A percentile compares a stretch with the other conserved stretches of the same genome.
These are phyloP conservation scores for Beauveria sp. DNA, from an alignment of 2,329 filamentous ascomycete species.

Conservation along the genomic window DNA sequence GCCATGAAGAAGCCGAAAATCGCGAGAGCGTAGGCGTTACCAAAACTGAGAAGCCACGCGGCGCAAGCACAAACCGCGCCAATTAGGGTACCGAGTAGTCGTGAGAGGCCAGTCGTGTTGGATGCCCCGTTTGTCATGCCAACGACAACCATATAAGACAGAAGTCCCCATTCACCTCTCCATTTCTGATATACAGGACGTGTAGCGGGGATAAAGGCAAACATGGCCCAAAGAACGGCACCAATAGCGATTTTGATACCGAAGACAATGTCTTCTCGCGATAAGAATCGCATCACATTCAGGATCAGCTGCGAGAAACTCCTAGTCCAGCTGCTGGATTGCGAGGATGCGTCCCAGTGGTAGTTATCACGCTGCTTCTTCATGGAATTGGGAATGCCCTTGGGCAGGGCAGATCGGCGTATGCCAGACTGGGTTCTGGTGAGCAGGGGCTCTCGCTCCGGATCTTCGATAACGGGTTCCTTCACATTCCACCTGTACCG, in stretches of 20 bases:
- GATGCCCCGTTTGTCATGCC: slow-evolving; percentile 95
- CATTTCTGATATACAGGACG: slow-evolving; percentile 76
- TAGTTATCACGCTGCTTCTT: slow-evolving; percentile 44
- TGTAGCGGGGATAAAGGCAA: slow-evolving; percentile 74
- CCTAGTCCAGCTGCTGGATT: slow-evolving; percentile 36
- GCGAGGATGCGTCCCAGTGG: slow-evolving; percentile 47
- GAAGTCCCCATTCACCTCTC: slow-evolving; percentile 91
- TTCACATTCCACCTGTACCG: slow-evolving; percentile 15
- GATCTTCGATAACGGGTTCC: slow-evolving; percentile 23
- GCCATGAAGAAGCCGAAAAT: slow-evolving; percentile 76
- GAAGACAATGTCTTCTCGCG: slow-evolving; percentile 58
- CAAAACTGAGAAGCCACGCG: slow-evolving; percentile 69
- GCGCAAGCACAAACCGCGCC: slow-evolving; percentile 69
- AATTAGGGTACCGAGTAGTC: slow-evolving; percentile 78
- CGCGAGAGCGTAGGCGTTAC: slow-evolving; percentile 67
- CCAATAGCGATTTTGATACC: slow-evolving; percentile 91
- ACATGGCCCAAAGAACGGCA: slow-evolving; percentile 79
- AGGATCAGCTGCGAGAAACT: slow-evolving; percentile 39
- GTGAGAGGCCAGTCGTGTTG: slow-evolving; percentile 82
- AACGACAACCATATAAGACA: slow-evolving; percentile 97
- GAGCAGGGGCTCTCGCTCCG: slow-evolving; percentile 36
- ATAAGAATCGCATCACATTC: slow-evolving; percentile 38
- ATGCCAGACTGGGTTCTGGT: slow-evolving; percentile 36
- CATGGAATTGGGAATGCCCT: slow-evolving; percentile 49
- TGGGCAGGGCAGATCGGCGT: slow-evolving; percentile 46